These are phyloP conservation scores for Bassia scoparia DNA, from an alignment of 148 eudicot genomes.

Conservation along the genomic window DNA sequence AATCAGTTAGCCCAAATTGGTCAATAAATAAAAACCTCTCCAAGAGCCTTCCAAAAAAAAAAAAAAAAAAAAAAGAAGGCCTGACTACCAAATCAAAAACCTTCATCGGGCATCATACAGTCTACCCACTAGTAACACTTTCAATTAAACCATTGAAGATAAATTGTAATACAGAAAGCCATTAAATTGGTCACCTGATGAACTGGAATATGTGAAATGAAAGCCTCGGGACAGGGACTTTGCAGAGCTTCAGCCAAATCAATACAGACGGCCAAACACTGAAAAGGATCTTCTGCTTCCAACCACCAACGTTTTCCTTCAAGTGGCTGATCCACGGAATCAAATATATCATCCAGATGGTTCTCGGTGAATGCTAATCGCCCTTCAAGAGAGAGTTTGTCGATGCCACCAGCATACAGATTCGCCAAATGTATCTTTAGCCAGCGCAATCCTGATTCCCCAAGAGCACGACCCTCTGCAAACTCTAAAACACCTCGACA, in stretches of 20 bases:
- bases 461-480: constrained; percentile 93
- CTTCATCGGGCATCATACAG: neutral
- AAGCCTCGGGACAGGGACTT: constrained; percentile 68
- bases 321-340: constrained; percentile 88
- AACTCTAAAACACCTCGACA: constrained; percentile 91
- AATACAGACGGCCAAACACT: constrained; percentile 91
- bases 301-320: constrained; percentile 96
- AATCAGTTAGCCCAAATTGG: neutral
- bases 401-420: constrained; percentile 85
- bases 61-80: neutral
- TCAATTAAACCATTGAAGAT: constrained; percentile 17
- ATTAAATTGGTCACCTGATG: constrained; percentile 59
- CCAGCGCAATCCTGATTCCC: constrained; percentile 77
- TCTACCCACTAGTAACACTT: neutral
- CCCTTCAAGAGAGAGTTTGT: constrained; percentile 81
- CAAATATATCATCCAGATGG: constrained; percentile 87
- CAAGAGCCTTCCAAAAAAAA: neutral
- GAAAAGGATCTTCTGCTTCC: constrained; percentile 95
- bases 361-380: constrained; percentile 82
- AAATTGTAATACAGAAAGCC: neutral
- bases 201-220: constrained; percentile 80
- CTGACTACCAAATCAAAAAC: neutral
- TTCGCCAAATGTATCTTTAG: constrained; percentile 91
- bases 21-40: neutral
- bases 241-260: constrained; percentile 78